phyloP scores from a whole-genome alignment of 129 eudicot genomes.

The Chrysanthemum seticuspe region DNA sequence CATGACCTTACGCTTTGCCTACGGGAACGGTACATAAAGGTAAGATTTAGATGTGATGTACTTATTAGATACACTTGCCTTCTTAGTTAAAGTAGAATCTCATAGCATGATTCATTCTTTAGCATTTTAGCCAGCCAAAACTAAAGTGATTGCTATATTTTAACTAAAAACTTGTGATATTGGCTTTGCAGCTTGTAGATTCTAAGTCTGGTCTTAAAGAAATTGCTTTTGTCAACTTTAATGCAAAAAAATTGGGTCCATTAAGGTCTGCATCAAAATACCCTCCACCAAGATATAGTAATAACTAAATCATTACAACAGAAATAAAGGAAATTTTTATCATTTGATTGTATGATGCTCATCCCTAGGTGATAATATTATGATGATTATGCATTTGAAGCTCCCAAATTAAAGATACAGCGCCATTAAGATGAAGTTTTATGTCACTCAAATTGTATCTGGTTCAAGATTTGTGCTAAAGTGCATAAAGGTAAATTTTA shows the following conservation, averaged over 20 bases:
- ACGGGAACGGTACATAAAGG: slow-evolving; percentile 24
- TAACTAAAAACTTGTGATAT: slow-evolving; percentile 19
- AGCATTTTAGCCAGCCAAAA: slow-evolving; percentile 35
- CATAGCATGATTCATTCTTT: slow-evolving; percentile 24
- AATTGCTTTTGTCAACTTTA: slow-evolving; percentile 37
- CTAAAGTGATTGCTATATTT: slow-evolving; percentile 18
- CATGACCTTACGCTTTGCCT: no score
- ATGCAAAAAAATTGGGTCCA: slow-evolving; percentile 31
- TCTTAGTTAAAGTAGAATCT: slow-evolving; percentile 40
- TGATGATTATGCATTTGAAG: slow-evolving; percentile 6
- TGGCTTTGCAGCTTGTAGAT: slow-evolving; percentile 44
- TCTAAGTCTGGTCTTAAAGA: slow-evolving; percentile 51
- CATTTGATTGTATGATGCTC: not conserved
- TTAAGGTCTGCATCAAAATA: slow-evolving; percentile 26
- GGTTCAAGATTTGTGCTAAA: slow-evolving; percentile 21
- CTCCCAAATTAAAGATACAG: not conserved
- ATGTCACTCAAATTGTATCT: not conserved
- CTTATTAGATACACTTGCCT: slow-evolving; percentile 43
- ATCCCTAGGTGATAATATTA: not conserved
- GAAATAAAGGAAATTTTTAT: not conserved
- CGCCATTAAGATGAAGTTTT: not conserved
- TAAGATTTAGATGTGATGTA: slow-evolving; percentile 39
- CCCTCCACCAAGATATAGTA: slow-evolving; percentile 18
- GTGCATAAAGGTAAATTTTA: slow-evolving; percentile 17
- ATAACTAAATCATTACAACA: not conserved